Evolutionary conservation across 306 rosid species (phyloP), one percentile per base, ranked within the genome.

Genomic region (Calophaca sinica): DNA sequence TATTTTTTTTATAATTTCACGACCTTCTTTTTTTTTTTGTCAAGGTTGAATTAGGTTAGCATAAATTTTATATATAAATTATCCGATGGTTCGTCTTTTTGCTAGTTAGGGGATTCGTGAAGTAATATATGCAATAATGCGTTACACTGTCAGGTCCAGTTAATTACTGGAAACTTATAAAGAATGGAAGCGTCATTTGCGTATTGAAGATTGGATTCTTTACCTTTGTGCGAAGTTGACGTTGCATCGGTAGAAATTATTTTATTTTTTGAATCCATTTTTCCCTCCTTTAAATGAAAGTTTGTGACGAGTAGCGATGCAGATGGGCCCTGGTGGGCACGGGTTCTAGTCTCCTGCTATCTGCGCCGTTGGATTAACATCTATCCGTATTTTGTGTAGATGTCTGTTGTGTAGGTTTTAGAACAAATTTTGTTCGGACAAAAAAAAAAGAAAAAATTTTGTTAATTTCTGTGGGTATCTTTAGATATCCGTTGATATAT

Each of bases 11-110:
- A 3, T 29, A 58, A 20, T 60, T 49, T 85, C 52, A 49, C 38
- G 14, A 41, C 62, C 62, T 63, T 70, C 5, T n/a, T n/a, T n/a
- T n/a, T 51, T 65, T 64, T 15, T 49, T 20, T 35, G 20, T 65
- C 33, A 51, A 60, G 51, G 58, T 70, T 80, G 69, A 52, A 77
- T 80, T 59, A n/a, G 53, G 68, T 62, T 63, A 65, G 81, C 79
- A 74, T 46, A 62, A 68, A 13, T 82, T 45, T 69, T 49, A 57
- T 38, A 41, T 46, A 54, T 9, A 29, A 50, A 66, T 39, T 45
- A 45, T 31, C 14, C 41, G 29, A 44, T 54, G 31, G 31, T 55
- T 71, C 44, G 70, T 70, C 31, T 42, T 57, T 35, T 9, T 54
- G 54, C 20, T 72, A 46, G 63, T 57, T 77, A 46, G 69, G 60